Percentiles rank a stretch among this genome's conserved stretches.
Evolutionary conservation across 192 early-diverging fungal species (phyloP).

Genomic region (Spizellomyces sp.): DNA sequence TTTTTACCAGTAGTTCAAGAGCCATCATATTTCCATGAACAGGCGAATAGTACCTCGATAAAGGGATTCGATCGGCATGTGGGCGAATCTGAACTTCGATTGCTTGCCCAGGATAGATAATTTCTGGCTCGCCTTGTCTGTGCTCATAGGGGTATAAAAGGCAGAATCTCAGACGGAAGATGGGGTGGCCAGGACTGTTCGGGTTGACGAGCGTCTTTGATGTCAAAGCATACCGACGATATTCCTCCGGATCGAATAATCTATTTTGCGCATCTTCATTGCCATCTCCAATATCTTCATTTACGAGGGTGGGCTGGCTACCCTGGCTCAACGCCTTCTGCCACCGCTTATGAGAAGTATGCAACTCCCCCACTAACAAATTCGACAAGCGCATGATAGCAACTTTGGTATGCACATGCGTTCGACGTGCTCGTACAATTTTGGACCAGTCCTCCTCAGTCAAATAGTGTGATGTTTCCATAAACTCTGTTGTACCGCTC

Average conservation of each 20-base stretch:
- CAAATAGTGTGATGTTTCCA: background rate
- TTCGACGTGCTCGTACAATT: slow-evolving; percentile 29
- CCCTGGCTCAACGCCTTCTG: too few relatives aligned
- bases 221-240: slow-evolving; percentile 38
- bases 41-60: slow-evolving; percentile 38
- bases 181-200: background rate
- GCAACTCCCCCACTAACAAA: slow-evolving; percentile 35
- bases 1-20: slow-evolving; percentile 38
- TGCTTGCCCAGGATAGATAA: slow-evolving; percentile 34
- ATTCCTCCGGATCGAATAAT: slow-evolving; percentile 11
- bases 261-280: too few relatives aligned
- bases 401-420: slow-evolving; percentile 38
- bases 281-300: too few relatives aligned
- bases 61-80: slow-evolving; percentile 11
- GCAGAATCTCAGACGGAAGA: slow-evolving; percentile 30
- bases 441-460: slow-evolving; percentile 27
- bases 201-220: background rate
- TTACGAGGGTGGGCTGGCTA: too few relatives aligned
- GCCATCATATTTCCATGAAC: slow-evolving; percentile 19
- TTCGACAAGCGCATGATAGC: slow-evolving; percentile 28
- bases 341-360: too few relatives aligned
- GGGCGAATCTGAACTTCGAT: slow-evolving; percentile 36
- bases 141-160: slow-evolving; percentile 33
- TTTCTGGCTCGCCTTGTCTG: background rate
- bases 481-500: slow-evolving; percentile 3